Conservation (phyloP, 371 early-diverging fungal genomes). For the Choanephora cucurbitarum region DNA sequence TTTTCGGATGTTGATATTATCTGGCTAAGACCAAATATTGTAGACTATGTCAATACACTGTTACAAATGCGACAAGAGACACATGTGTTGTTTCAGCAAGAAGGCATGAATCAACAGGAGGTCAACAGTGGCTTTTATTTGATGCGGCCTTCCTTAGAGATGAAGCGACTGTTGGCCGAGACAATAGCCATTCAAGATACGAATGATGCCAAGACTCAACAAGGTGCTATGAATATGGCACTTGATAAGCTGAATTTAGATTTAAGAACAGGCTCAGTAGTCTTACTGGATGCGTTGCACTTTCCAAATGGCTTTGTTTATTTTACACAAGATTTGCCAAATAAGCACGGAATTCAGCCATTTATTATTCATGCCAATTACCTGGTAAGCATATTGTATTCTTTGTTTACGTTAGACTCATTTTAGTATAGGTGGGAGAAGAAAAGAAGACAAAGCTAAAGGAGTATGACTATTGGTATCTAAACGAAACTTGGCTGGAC, state of each 20-base stretch:
- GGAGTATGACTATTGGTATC: conserved; percentile 36
- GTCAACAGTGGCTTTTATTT: conserved; percentile 46
- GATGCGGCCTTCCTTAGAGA: conserved; percentile 37
- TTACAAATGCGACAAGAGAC: conserved; percentile 38
- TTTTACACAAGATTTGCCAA: conserved; percentile 32
- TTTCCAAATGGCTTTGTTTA: conserved; percentile 48
- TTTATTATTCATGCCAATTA: conserved; percentile 48
- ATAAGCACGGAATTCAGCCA: conserved; percentile 35
- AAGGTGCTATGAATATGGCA: conserved; percentile 45
- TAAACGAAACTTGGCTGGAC: conserved; percentile 44
- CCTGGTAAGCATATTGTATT: conserved; percentile 22
- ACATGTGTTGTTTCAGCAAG: conserved; percentile 44
- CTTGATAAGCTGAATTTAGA: conserved; percentile 32
- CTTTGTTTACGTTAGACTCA: neutral
- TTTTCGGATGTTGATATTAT: conserved; percentile 49
- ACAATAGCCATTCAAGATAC: conserved; percentile 42
- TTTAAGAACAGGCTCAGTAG: conserved; percentile 31
- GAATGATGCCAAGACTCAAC: conserved; percentile 34
- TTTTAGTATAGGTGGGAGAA: conserved; percentile 43
- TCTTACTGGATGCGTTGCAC: conserved; percentile 37
- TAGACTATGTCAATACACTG: conserved; percentile 32
- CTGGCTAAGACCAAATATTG: conserved; percentile 36
- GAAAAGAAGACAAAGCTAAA: conserved; percentile 46
- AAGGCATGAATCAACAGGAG: conserved; percentile 32
- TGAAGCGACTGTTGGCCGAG: conserved; percentile 38